Evolutionary conservation across 768 basidiomycete species (phyloP).

Genomic region (Tylopilus cervinicoccineus): DNA sequence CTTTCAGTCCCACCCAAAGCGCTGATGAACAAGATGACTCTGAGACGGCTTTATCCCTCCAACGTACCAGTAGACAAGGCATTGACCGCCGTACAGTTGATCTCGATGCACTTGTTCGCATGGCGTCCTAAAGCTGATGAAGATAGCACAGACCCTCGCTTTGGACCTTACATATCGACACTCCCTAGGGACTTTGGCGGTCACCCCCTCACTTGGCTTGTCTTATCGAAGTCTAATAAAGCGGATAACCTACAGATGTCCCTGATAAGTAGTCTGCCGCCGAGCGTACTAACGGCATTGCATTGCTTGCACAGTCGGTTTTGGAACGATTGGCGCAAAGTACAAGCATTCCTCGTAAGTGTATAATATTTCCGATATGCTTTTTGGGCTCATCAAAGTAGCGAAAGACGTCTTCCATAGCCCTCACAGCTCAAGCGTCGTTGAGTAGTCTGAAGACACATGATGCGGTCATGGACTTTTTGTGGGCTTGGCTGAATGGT

Average conservation of each 20-base stretch:
- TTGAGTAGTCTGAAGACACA: conserved; percentile 1
- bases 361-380: neutral
- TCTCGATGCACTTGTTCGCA: conserved; percentile 77
- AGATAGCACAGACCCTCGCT: conserved; percentile 49
- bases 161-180: conserved; percentile 75
- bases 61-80: conserved; percentile 13
- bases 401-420: conserved; percentile 6
- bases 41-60: conserved; percentile 54
- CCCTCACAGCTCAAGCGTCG: neutral
- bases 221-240: conserved; percentile 24
- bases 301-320: conserved; percentile 46
- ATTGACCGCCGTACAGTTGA: conserved; percentile 66
- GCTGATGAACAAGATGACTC: conserved; percentile 70
- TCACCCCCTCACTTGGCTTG: conserved; percentile 82
- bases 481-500: conserved; percentile 96
- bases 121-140: conserved; percentile 46
- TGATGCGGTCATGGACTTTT: conserved; percentile 40
- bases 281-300: conserved; percentile 40
- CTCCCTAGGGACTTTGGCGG: conserved; percentile 68
- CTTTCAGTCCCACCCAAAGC: conserved; percentile 68
- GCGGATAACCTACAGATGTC: conserved; percentile 15
- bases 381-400: neutral
- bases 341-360: conserved; percentile 52
- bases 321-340: conserved; percentile 52
- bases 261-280: conserved; percentile 47